Conservation (phyloP, 1,284 basidiomycete genomes). For the Xanthoconium separans region DNA sequence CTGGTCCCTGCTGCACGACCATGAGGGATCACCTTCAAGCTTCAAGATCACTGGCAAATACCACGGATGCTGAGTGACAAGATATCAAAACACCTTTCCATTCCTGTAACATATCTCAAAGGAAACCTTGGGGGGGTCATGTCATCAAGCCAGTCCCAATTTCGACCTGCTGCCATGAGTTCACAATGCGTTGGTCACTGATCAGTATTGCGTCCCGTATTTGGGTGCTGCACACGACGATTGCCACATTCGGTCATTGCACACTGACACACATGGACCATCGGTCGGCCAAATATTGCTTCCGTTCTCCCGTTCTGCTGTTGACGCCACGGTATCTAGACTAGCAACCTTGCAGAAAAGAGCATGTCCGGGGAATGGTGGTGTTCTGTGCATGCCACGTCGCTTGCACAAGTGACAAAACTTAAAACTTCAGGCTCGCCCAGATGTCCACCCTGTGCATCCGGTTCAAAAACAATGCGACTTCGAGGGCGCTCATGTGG, state of each 20-base stretch:
- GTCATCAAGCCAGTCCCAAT: too few relatives aligned
- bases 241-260: not conserved
- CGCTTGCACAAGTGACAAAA: not conserved
- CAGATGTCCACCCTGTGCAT: too few relatives aligned
- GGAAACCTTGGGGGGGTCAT: too few relatives aligned
- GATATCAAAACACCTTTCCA: too few relatives aligned
- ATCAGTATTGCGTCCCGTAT: too few relatives aligned
- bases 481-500: conserved; percentile 1
- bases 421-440: not conserved
- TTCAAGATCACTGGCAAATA: too few relatives aligned
- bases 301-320: not conserved
- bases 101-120: too few relatives aligned
- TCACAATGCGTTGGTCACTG: too few relatives aligned
- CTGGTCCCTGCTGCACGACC: too few relatives aligned
- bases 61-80: too few relatives aligned
- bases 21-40: too few relatives aligned
- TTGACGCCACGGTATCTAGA: not conserved
- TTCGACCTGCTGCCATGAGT: too few relatives aligned
- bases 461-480: not conserved
- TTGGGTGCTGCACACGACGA: not conserved
- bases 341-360: not conserved
- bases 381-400: not conserved
- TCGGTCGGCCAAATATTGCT: not conserved
- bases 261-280: not conserved
- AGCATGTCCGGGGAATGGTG: not conserved